Evolutionary conservation across 768 basidiomycete genomes (phyloP), one percentile per base, ranked within the genome.

Genomic region (Coprinopsis sp.): DNA sequence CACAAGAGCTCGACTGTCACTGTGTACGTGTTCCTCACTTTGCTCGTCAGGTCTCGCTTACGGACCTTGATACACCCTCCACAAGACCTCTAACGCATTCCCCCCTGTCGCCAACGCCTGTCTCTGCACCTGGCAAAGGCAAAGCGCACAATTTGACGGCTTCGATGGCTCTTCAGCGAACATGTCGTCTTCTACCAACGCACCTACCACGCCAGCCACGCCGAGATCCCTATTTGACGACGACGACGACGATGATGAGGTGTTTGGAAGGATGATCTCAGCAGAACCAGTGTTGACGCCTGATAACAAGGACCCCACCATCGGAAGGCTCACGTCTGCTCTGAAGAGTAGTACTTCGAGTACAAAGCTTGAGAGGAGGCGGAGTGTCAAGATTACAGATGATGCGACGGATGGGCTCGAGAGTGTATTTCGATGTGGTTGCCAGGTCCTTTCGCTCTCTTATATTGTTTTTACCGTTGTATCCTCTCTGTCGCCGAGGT

Each of bases 191-290:
- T n/a, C n/a, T n/a, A n/a, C 28, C 63, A 74, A 10, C 64, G 74
- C 7, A 71, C 72, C 38, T 75, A 76, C 19, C 70, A 51, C 19
- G 25, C n/a, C n/a, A n/a, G n/a, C n/a, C n/a, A n/a, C n/a, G n/a
- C n/a, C n/a, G n/a, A n/a, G 44, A 50, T 51, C 47, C 49, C 41
- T 44, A 46, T 42, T 50, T n/a, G n/a, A n/a, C 40, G 55, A 55
- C 27, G 48, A 51, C 18, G 56, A 53, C 3, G 51, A 68, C 21
- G 59, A 60, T 38, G 54, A 54, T 14, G 68, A 65, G 11, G 54
- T 36, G 44, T 52, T 34, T 29, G 39, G 44, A 54, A 31, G 39
- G 5, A 36, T 51, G 53, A 37, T 41, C n/a, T n/a, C n/a, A n/a
- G n/a, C n/a, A n/a, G n/a, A n/a, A n/a, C n/a, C n/a, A n/a, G n/a